Conservation (phyloP, 2,329 filamentous ascomycete species). For the Trichoderma asperellum region DNA sequence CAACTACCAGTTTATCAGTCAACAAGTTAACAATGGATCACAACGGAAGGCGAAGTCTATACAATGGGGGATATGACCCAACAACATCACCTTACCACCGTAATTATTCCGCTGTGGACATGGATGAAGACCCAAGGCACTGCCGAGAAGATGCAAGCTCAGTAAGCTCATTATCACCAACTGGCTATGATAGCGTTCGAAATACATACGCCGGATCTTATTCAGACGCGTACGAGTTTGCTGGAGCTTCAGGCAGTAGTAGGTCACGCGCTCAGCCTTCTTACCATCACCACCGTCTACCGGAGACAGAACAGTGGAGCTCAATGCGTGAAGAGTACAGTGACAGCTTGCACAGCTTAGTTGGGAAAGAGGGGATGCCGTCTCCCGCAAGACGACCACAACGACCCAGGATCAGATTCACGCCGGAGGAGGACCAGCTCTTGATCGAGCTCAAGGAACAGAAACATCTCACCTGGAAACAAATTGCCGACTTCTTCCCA, state of each 20-base stretch:
- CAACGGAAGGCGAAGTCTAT: not conserved
- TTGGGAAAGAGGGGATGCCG: constrained; percentile 87
- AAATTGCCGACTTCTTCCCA: constrained; percentile 95
- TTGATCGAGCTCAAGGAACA: constrained; percentile 92
- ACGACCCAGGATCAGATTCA: constrained; percentile 92
- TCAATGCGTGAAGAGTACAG: constrained; percentile 62
- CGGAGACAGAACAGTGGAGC: constrained; percentile 71
- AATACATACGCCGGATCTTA: constrained; percentile 56
- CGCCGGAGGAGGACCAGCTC: constrained; percentile 84
- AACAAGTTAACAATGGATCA: not conserved
- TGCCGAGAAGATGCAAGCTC: not conserved
- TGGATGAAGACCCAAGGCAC: not conserved
- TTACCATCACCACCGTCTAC: constrained; percentile 82
- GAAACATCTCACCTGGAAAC: constrained; percentile 94
- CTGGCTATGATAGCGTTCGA: constrained; percentile 60
- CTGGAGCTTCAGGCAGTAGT: constrained; percentile 41
- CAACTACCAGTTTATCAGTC: constrained; percentile 44
- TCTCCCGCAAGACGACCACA: constrained; percentile 77
- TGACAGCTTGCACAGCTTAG: constrained; percentile 76
- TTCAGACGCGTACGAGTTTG: constrained; percentile 56
- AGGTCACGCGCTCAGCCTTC: constrained; percentile 53
- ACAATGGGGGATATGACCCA: constrained; percentile 1
- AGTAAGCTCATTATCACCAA: constrained; percentile 39
- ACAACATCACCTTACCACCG: constrained; percentile 11
- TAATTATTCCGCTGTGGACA: not conserved